A percentile compares a stretch with the other conserved stretches of the same genome.
Conservation (phyloP, 805 yeast genomes). For the Ogataea corticis region DNA sequence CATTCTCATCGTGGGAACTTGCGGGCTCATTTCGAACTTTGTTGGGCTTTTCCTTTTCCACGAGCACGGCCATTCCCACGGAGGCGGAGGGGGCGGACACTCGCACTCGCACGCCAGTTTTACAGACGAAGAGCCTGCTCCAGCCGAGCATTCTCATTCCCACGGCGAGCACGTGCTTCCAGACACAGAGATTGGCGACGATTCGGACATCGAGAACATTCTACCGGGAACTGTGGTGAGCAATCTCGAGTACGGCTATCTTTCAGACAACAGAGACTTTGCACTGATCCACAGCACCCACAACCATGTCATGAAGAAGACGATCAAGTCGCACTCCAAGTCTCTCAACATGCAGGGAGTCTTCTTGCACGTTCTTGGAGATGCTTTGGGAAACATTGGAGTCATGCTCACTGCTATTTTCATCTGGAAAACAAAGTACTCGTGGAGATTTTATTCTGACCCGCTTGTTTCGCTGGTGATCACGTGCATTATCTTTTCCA, state of each 20-base stretch:
- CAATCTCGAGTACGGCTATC: slow-evolving; percentile 8
- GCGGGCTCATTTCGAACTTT: slow-evolving; percentile 80
- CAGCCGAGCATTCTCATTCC: slow-evolving; percentile 17
- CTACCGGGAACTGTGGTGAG: slow-evolving; percentile 32
- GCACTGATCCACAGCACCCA: slow-evolving; percentile 24
- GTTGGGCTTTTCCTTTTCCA: slow-evolving; percentile 87
- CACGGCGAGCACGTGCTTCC: too few relatives aligned
- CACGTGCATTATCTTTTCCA: slow-evolving; percentile 83
- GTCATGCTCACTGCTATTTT: slow-evolving; percentile 87
- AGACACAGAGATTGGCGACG: slow-evolving; percentile 17
- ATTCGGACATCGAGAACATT: slow-evolving; percentile 29
- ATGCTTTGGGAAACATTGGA: slow-evolving; percentile 93
- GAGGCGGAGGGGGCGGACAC: slow-evolving; percentile 28
- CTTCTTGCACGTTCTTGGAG: slow-evolving; percentile 91
- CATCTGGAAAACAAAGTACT: slow-evolving; percentile 89
- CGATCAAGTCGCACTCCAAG: slow-evolving; percentile 36
- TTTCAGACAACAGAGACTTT: slow-evolving; percentile 11
- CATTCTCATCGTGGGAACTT: slow-evolving; percentile 76
- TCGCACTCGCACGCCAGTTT: slow-evolving; percentile 34
- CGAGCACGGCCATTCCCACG: slow-evolving; percentile 70
- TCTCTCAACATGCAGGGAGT: slow-evolving; percentile 98
- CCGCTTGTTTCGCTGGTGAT: slow-evolving; percentile 84
- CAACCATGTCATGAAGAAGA: slow-evolving; percentile 25
- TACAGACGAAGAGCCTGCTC: slow-evolving; percentile 13
- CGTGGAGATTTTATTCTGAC: slow-evolving; percentile 86